phyloP scores from a whole-genome alignment of 2,329 filamentous ascomycete genomes.

The Neodidymelliopsis sp. region DNA sequence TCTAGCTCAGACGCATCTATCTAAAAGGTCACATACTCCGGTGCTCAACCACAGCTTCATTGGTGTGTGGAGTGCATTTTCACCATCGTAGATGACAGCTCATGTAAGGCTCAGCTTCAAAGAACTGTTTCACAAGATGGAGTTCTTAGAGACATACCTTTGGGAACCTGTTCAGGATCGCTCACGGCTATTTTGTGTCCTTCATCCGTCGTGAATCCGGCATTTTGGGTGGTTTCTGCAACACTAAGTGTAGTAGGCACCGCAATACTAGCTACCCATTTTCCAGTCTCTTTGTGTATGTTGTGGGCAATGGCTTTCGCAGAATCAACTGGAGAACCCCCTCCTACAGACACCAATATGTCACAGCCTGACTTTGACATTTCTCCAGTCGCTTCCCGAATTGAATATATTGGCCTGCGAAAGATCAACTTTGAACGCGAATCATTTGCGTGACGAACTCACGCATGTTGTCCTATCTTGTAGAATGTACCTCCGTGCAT shows the following conservation, averaged over 20 bases:
- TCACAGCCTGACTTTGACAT: conserved; percentile 49
- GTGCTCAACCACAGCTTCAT: conserved; percentile 60
- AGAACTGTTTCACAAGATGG: background rate
- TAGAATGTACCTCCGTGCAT: conserved; percentile 62
- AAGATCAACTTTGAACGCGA: conserved; percentile 17
- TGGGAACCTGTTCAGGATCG: conserved; percentile 53
- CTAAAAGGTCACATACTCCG: conserved; percentile 40
- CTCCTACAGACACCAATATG: conserved; percentile 48
- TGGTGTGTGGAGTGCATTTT: conserved; percentile 61
- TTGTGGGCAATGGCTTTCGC: conserved; percentile 51
- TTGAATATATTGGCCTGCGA: conserved; percentile 44
- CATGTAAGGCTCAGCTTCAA: conserved; percentile 8
- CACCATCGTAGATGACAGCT: conserved; percentile 62
- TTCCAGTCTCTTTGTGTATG: conserved; percentile 48
- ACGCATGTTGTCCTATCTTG: conserved; percentile 64
- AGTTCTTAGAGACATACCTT: conserved; percentile 28
- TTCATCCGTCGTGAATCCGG: conserved; percentile 60
- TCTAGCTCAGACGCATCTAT: background rate
- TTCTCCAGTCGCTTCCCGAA: conserved; percentile 44
- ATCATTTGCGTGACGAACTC: conserved; percentile 46
- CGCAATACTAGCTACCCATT: conserved; percentile 49
- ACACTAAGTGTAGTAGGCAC: conserved; percentile 55
- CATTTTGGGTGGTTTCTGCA: conserved; percentile 62
- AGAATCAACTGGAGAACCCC: conserved; percentile 62
- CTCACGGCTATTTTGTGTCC: conserved; percentile 61